Percentiles rank a stretch among this genome's conserved stretches.
Conservation (phyloP, 108 stramenopile genomes). For the Epithemia pelagica region DNA sequence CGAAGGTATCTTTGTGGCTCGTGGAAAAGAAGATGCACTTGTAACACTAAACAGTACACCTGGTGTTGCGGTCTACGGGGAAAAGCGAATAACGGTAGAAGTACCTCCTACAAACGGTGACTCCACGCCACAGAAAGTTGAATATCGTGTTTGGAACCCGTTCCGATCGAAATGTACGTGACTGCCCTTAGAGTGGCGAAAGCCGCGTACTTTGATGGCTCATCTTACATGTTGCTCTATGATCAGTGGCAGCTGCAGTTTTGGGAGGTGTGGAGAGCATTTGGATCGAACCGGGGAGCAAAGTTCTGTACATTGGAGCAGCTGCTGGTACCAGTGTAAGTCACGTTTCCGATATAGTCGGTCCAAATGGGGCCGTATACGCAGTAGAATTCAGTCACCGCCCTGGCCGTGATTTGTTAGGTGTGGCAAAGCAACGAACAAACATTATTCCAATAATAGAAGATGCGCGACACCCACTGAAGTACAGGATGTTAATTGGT, state of each 20-base stretch:
- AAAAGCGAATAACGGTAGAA: conserved; percentile 95
- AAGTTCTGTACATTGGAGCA: conserved; percentile 98
- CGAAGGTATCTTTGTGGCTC: conserved; percentile 97
- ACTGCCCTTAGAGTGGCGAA: background rate
- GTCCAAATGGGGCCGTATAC: conserved; percentile 95
- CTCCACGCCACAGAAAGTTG: conserved; percentile 87
- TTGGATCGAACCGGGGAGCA: conserved; percentile 94
- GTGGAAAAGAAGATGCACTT: conserved; percentile 97
- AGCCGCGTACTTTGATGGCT: background rate
- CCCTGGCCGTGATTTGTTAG: conserved; percentile 97
- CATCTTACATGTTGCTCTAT: conserved; percentile 7
- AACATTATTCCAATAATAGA: conserved; percentile 99
- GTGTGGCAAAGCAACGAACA: conserved; percentile 96
- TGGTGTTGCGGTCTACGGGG: conserved; percentile 98
- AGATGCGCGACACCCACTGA: conserved; percentile 98
- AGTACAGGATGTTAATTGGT: conserved; percentile 99
- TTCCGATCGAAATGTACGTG: conserved; percentile 95
- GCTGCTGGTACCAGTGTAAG: conserved; percentile 98
- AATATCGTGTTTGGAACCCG: conserved; percentile 99
- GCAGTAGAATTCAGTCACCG: conserved; percentile 99
- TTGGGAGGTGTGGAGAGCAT: conserved; percentile 98
- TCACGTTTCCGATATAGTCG: conserved; percentile 98
- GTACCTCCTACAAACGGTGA: conserved; percentile 76
- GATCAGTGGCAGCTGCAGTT: conserved; percentile 93
- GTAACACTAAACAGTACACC: conserved; percentile 97